Percentiles rank a stretch among this genome's conserved stretches.
These are phyloP conservation scores for Hirschfeldia incana DNA, from an alignment of 345 rosid genomes.

Conservation along the genomic window DNA sequence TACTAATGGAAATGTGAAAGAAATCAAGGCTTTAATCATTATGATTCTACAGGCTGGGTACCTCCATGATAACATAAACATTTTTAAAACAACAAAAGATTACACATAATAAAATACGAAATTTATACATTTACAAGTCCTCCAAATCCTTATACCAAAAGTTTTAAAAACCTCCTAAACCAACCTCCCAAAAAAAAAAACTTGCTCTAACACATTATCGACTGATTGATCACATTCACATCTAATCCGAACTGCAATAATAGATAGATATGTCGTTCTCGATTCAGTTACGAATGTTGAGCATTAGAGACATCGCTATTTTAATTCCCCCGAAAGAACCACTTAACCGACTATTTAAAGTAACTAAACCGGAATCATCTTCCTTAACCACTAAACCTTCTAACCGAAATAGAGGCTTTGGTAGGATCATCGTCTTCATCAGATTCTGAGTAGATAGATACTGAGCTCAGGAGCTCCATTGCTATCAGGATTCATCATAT, in stretches of 20 bases:
- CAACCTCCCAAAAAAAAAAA: not conserved
- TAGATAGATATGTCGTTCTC: too few species aligned
- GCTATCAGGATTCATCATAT: conserved; percentile 99
- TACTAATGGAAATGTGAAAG: conserved; percentile 29
- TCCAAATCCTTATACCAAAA: conserved; percentile 34
- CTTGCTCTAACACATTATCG: conserved; percentile 13
- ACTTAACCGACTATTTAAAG: conserved; percentile 20
- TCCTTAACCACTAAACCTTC: conserved; percentile 6
- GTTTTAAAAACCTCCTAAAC: conserved; percentile 26
- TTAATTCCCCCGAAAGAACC: not conserved
- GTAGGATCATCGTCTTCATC: conserved; percentile 13
- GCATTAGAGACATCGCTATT: conserved; percentile 25
- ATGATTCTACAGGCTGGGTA: conserved; percentile 29
- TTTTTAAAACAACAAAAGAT: conserved; percentile 3
- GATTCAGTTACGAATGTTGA: too few species aligned
- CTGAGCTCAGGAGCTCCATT: conserved; percentile 98
- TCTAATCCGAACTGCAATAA: too few species aligned
- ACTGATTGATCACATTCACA: conserved; percentile 21
- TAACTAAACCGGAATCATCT: conserved; percentile 21
- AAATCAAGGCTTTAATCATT: conserved; percentile 40
- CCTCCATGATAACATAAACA: conserved; percentile 25
- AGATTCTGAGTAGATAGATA: conserved; percentile 88
- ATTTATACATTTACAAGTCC: conserved; percentile 38
- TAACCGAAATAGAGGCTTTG: not conserved
- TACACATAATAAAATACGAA: conserved; percentile 25